phyloP scores from a whole-genome alignment of 495 filamentous ascomycete genomes.

The Penicillium steckii region DNA sequence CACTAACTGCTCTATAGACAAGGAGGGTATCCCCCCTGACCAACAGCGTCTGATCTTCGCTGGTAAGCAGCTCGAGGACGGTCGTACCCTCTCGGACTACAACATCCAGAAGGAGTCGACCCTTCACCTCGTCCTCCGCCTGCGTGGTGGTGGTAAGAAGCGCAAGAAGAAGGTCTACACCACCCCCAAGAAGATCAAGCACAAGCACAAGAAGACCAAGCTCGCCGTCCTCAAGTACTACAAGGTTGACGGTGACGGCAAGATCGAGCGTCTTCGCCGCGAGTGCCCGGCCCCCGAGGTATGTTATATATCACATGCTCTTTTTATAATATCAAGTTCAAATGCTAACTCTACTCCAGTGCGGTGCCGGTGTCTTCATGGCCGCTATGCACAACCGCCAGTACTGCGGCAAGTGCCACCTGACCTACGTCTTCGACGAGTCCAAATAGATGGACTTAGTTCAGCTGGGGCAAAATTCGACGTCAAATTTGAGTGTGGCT shows the following conservation, averaged over 20 bases:
- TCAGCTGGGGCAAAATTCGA: conserved; percentile 16
- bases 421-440: conserved; percentile 99
- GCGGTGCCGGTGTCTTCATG: conserved; percentile 99
- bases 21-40: conserved; percentile 99
- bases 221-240: conserved; percentile 99
- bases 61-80: conserved; percentile 99
- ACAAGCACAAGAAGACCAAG: conserved; percentile 99
- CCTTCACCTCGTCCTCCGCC: conserved; percentile 95
- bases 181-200: conserved; percentile 99
- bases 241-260: conserved; percentile 99
- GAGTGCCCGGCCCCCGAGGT: conserved; percentile 94
- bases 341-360: conserved; percentile 54
- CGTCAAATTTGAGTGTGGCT: conserved; percentile 22
- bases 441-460: conserved; percentile 50
- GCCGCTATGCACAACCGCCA: conserved; percentile 99
- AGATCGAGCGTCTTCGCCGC: conserved; percentile 98
- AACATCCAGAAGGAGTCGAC: conserved; percentile 99
- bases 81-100: conserved; percentile 99
- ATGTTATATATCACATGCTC: conserved; percentile 36
- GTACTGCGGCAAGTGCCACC: conserved; percentile 99
- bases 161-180: conserved; percentile 99
- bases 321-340: conserved; percentile 13
- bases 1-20: conserved; percentile 58
- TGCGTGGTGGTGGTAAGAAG: conserved; percentile 97
- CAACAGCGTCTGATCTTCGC: conserved; percentile 99